These are phyloP conservation scores for Fusarium napiforme DNA, from an alignment of 2,329 filamentous ascomycete species.

Conservation along the genomic window DNA sequence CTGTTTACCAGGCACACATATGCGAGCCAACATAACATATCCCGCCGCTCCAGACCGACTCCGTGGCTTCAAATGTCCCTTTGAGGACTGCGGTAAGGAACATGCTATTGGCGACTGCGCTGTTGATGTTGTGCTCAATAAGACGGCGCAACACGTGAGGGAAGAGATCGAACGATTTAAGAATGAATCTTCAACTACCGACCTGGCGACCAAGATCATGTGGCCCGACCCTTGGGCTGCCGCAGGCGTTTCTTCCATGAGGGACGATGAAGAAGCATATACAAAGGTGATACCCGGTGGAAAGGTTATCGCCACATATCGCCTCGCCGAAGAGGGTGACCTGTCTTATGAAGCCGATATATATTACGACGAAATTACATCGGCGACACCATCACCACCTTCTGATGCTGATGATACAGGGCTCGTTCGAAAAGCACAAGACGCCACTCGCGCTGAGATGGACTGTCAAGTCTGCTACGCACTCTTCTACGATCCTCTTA, in stretches of 20 bases:
- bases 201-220: slow-evolving; percentile 53
- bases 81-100: slow-evolving; percentile 71
- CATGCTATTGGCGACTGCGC: slow-evolving; percentile 83
- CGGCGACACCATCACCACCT: slow-evolving; percentile 32
- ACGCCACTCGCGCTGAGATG: slow-evolving; percentile 73
- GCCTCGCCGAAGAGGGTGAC: slow-evolving; percentile 70
- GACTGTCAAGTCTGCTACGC: slow-evolving; percentile 92
- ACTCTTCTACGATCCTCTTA: slow-evolving; percentile 83
- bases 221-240: slow-evolving; percentile 53
- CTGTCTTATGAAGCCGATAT: slow-evolving; percentile 68
- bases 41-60: slow-evolving; percentile 74
- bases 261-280: slow-evolving; percentile 46
- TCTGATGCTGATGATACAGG: slow-evolving; percentile 46
- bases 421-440: slow-evolving; percentile 66
- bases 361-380: slow-evolving; percentile 54
- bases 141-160: slow-evolving; percentile 71
- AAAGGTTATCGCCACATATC: slow-evolving; percentile 73
- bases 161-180: slow-evolving; percentile 60
- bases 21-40: slow-evolving; percentile 79
- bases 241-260: slow-evolving; percentile 55
- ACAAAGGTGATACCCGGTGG: slow-evolving; percentile 62
- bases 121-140: slow-evolving; percentile 79
- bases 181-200: slow-evolving; percentile 38
- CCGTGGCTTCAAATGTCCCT: slow-evolving; percentile 80
- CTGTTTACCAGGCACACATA: slow-evolving; percentile 76